Base-by-base conservation (phyloP, 2,329 filamentous ascomycete species). In the Ceratocystis colombiana region DNA sequence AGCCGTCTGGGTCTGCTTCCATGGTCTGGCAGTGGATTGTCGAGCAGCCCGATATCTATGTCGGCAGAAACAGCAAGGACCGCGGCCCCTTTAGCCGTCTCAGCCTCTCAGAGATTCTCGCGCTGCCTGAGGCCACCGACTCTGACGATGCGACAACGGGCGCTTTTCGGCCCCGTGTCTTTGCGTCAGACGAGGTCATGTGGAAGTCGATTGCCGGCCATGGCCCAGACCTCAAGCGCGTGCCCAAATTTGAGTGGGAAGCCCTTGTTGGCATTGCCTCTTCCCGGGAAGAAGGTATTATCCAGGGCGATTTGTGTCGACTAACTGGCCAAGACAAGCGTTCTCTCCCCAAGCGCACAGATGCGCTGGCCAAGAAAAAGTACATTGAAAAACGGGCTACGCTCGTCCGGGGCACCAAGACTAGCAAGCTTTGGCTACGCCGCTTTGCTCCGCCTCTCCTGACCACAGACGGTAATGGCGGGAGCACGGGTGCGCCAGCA, bases 131-230 rank as follows among this genome's bases (percentile, higher is more conserved):
- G 25, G 30, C 62, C 28, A 22, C 20, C 2, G 22, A 25, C n/a
- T 12, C 37, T 5, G 45, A 66, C 41, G 28, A 17, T 44, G 25
- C 44, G 6, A 28, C 28, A 22, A 44, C 12, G 41, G 44, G 17
- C n/a, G 12, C 61, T 12, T 45, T 41, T 8, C 69, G 72, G 37
- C 72, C 73, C 55, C 71, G 74, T 10, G 73, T 86, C 1, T 79
- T 78, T 66, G 79, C 82, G 15, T 79, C 80, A 0, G 79, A 84
- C 69, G 78, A 81, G 61, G 79, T 79, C 3, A 79, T 84, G 72
- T 87, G 84, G 84, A 78, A 81, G 71, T 79, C 79, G 2, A 74
- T 87, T 61, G 80, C 83, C 25, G 83, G 83, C 12, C 84, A 87
- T 72, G 78, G 78, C 5, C 76, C 82, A 8, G 83, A 87, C 71